Base-by-base conservation (phyloP, 768 basidiomycete species). In the Rhodotorula paludigena region DNA sequence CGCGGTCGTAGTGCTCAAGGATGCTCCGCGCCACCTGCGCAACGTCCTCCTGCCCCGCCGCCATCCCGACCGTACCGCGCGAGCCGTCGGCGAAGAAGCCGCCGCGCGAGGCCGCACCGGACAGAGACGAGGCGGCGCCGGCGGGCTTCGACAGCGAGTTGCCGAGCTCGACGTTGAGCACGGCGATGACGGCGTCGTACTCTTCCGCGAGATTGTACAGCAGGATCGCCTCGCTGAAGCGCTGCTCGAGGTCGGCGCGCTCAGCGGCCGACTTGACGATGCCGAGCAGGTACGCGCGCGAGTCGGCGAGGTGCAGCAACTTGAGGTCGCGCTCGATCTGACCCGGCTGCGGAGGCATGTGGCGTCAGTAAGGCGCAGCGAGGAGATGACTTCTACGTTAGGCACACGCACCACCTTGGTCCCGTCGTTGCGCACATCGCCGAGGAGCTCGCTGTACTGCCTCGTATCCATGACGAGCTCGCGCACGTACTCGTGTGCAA, bases 121-220 rank as follows among this genome's bases (percentile, higher is more conserved):
- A 74, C 2, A 73, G 72, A 14, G 77, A 76, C 1, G 87, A 85
- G 71, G 44, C 16, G 9, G 33, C 23, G 45, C 25, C 88, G 83
- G 5, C 25, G 7, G 38, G 53, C 53, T 32, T 30, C 11, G 86
- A 82, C 55, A 97, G 82, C 0, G 89, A 87, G 75, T 87, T 88
- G 23, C 92, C 91, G 4, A 99, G 82, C 4, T 90, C 90, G 62
- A 86, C 85, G 21, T 91, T 90, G 42, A 98, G 87, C 60, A 89
- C 90, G 12, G 85, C 82, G 48, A 97, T 85, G 61, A 98, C 94
- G 33, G 89, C 90, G 21, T 84, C 80, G 77, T 92, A 92, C 70
- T 93, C 89, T 41, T 90, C 89, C 2, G 93, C 93, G 44, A 97
- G 85, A 79, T 97, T 93, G 80, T 92, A 97, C 51, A 99, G 81